These are phyloP conservation scores for Gypsophila paniculata DNA, from an alignment of 179 eudicot species.

Conservation along the genomic window DNA sequence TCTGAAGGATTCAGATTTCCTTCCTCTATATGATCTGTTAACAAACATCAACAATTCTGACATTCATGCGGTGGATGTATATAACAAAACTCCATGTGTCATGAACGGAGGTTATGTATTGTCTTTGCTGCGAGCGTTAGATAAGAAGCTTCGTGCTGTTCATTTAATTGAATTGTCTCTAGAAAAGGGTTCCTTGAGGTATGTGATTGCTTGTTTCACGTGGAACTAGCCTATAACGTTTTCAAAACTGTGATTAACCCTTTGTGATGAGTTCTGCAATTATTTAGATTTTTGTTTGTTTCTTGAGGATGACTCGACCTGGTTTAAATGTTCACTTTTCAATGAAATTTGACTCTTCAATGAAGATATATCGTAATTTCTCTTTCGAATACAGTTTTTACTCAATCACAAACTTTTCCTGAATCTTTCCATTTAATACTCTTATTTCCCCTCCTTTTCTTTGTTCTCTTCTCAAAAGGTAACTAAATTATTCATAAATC, in stretches of 20 bases:
- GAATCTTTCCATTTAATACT: no score
- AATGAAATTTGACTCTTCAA: no score
- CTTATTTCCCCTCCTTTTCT: no score
- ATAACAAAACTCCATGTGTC: conserved; percentile 19
- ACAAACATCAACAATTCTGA: conserved; percentile 21
- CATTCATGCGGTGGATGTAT: conserved; percentile 23
- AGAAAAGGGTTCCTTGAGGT: conserved; percentile 33
- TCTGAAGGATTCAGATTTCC: conserved; percentile 30
- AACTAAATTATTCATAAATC: no score
- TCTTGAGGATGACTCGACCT: neutral
- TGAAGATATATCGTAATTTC: no score
- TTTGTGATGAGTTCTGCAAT: neutral
- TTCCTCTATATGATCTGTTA: conserved; percentile 26
- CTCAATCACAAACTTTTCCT: no score
- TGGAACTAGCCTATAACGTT: neutral
- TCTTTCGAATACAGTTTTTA: no score
- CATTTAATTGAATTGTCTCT: conserved; percentile 25
- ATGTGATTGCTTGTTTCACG: neutral
- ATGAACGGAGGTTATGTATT: conserved; percentile 29
- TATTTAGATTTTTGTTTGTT: neutral
- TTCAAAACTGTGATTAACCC: neutral
- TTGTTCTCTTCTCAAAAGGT: no score
- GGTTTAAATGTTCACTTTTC: no score
- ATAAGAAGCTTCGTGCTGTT: conserved; percentile 29
- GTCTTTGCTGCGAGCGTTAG: conserved; percentile 22